Evolutionary conservation across 768 basidiomycete genomes (phyloP), one percentile per base, ranked within the genome.

Genomic region (Mycena chlorophos): DNA sequence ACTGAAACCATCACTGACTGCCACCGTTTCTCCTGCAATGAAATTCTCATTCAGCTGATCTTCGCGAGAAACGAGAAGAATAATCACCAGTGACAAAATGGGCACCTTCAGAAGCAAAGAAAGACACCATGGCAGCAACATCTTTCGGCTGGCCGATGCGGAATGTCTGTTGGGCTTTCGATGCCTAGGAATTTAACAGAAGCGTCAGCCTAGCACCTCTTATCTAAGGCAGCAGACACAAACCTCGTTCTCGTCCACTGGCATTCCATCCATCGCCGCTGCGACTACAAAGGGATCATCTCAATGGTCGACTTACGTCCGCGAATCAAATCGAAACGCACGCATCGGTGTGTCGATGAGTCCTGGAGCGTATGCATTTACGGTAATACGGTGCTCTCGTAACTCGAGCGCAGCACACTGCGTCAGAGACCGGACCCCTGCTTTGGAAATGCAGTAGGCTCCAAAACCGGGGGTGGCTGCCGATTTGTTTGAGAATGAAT

Each of bases 341-440:
- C 76, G 20, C 65, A 75, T 46, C 3, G 55, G 43, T 0, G 71
- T 76, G 0, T 63, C 38, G 39, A 72, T 69, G 16, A 54, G 5
- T 3, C 75, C 72, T 0, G 77, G 77, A 2, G 73, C 71, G 51
- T 78, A 76, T 1, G 72, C 64, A 47, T 77, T 76, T 3, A 74
- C 76, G 0, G 73, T 75, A 29, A 77, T 75, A 8, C 63, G 58
- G 55, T 74, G 55, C 16, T 64, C 47, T 1, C 68, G 71, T 25
- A 73, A 63, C 57, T 78, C 75, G 10, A 52, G 52, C 8, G 68
- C 68, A 66, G 63, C 19, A 23, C 66, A 60, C 62, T 16, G 34
- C 25, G n/a, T 23, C n/a, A 47, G 26, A 26, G 27, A 10, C 37
- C 25, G 37, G 16, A 49, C 39, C 31, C 8, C 31, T 8, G 31